Base-by-base conservation (phyloP, 768 basidiomycete genomes). In the Hydnum rufescens region DNA sequence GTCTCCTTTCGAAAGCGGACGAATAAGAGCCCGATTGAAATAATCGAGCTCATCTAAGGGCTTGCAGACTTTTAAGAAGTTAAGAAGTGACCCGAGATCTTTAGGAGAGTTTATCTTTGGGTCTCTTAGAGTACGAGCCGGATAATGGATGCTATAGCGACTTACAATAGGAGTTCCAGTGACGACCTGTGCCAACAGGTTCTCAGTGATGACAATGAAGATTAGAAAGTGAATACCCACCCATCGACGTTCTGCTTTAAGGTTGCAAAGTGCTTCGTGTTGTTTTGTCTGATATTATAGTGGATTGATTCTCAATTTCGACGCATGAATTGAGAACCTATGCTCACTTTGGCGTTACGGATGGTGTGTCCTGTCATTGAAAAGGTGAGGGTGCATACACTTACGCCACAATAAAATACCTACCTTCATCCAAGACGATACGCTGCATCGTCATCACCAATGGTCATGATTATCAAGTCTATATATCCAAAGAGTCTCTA, bases 111-210 rank as follows among this genome's bases (percentile, higher is more conserved):
- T 88, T 55, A 87, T 82, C 82, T 84, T 53, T 5, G 32, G 8
- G 30, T 39, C 8, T 39, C 34, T 8, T 8, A 4, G 26, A 42
- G 4, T 4, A n/a, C n/a, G 18, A 52, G 42, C 18, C 32, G n/a
- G 42, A 3, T 3, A 26, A 51, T 22, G 3, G 30, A 5, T 3
- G 3, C 30, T 32, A 5, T 13, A 23, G 47, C 49, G 54, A 65
- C 83, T 66, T 63, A 92, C 84, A 54, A 95, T 92, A 0, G 90
- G 90, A 4, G 90, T 95, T 28, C 88, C 87, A 26, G 77, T 77
- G 51, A 86, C 66, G 3, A 77, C 32, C 46, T 31, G 47, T 22
- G 28, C n/a, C 5, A n/a, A 16, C 6, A 25, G 6, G 18, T n/a
- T 5, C 22, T 26, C 13, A 47, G 26, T 16, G 16, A 16, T 5